Evolutionary conservation across 352 stramenopile genomes (phyloP), one percentile per base, ranked within the genome.

Genomic region (Peronospora tabacina): DNA sequence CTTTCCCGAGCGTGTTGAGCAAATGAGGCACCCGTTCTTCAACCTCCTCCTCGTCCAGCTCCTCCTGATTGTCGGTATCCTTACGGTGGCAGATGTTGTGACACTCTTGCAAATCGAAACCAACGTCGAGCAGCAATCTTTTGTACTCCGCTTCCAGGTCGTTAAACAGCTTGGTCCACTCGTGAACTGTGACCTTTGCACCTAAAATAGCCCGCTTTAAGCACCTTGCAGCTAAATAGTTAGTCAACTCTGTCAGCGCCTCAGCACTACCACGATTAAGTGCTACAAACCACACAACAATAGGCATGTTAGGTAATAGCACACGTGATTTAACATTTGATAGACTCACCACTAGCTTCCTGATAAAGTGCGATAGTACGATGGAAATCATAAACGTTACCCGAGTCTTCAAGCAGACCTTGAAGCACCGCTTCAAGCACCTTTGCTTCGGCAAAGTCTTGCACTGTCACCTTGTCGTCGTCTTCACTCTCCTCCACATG

Each of bases 161-260:
- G 11, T 63, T 44, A 15, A 88, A 69, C 20, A 80, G 44, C 35
- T 52, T 49, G 5, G 54, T 53, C 76, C 76, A 87, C 33, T 72
- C 44, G 7, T 61, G 38, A 0, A 20, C 20, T 8, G 44, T 51
- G 5, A 38, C 28, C 20, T 51, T 56, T 0, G 7, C 34, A 13
- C 48, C 55, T 28, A 66, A 36, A 40, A 7, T 62, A 34, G 19
- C 7, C 8, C 28, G 64, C n/a, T 26, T 11, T 12, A 76, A 51
- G 19, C 69, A 72, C 33, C 75, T 75, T 11, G 63, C 61, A 20
- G 70, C 61, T 0, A 88, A 46, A 55, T 86, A 91, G 37, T 72
- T 78, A 11, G 77, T 81, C 50, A 84, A 67, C 55, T 92, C 81
- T 66, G 87, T 84, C 13, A 92, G 44, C 11, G 70, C 73, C 24